A percentile compares a stretch with the other conserved stretches of the same genome.
phyloP scores from a whole-genome alignment of 345 rosid genomes.

The Dipteronia dyeriana region DNA sequence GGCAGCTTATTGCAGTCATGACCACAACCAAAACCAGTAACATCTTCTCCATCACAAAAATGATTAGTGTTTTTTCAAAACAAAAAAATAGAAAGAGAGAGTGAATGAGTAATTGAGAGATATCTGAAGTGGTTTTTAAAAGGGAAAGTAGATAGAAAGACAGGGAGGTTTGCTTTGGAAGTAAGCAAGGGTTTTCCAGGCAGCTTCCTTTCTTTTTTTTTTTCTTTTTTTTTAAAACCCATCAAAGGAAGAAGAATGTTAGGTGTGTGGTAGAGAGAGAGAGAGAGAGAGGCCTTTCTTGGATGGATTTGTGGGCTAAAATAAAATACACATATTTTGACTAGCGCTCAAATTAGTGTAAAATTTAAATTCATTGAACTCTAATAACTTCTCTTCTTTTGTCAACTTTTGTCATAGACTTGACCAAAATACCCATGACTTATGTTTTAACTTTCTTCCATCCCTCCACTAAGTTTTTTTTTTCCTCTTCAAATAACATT shows the following conservation, averaged over 20 bases:
- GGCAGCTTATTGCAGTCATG: slow-evolving; percentile 15
- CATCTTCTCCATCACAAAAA: slow-evolving; percentile 3
- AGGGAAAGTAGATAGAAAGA: neutral
- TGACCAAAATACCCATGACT: too few species aligned
- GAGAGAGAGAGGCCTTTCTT: too few species aligned
- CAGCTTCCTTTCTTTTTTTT: slow-evolving; percentile 8
- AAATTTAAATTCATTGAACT: too few species aligned
- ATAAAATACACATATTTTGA: too few species aligned
- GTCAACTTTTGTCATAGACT: too few species aligned
- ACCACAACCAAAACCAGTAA: slow-evolving; percentile 2
- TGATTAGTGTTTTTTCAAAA: neutral
- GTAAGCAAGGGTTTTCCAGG: slow-evolving; percentile 3
- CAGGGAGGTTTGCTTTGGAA: neutral
- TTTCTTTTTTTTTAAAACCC: neutral
- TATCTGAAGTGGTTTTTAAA: neutral
- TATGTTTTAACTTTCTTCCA: too few species aligned
- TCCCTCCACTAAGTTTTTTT: too few species aligned
- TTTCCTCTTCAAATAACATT: too few species aligned
- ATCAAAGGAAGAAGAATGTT: neutral
- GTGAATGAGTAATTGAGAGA: neutral
- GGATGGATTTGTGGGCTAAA: neutral
- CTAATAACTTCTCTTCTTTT: too few species aligned
- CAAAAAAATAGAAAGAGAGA: neutral
- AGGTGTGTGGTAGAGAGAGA: neutral
- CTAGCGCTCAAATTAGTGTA: too few species aligned